These are phyloP conservation scores for Asterophora lycoperdoides DNA, from an alignment of 768 basidiomycete genomes.

Conservation along the genomic window DNA sequence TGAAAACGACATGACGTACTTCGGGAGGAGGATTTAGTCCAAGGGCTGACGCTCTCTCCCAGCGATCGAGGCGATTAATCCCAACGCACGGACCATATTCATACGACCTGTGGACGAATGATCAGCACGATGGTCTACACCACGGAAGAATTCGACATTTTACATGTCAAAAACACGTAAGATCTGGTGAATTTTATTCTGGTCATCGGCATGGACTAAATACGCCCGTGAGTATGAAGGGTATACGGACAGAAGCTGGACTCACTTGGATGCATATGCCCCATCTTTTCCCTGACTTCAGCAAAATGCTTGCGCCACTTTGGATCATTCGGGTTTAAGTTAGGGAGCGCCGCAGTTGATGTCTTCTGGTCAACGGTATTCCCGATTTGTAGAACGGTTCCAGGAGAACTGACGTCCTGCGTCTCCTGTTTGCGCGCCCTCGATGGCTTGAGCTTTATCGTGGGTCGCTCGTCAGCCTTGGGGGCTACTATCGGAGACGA, in stretches of 20 bases:
- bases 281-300: conserved; percentile 50
- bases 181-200: conserved; percentile 65
- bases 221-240: conserved; percentile 4
- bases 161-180: conserved; percentile 79
- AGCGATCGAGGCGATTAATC: conserved; percentile 77
- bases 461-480: not conserved
- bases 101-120: conserved; percentile 46
- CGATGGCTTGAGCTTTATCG: not conserved
- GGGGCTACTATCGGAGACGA: not conserved
- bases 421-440: not conserved
- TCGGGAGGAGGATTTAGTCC: conserved; percentile 79
- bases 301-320: conserved; percentile 50
- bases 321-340: conserved; percentile 45
- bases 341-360: conserved; percentile 22
- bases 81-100: conserved; percentile 81
- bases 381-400: not conserved
- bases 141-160: conserved; percentile 15
- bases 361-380: conserved; percentile 8
- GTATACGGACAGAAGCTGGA: conserved; percentile 10
- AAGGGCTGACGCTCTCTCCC: conserved; percentile 77
- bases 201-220: conserved; percentile 60
- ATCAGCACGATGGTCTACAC: not conserved
- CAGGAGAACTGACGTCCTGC: not conserved
- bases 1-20: conserved; percentile 35
- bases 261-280: conserved; percentile 56